Evolutionary conservation across 2,329 filamentous ascomycete genomes (phyloP).

Genomic region (Fusarium sp.): DNA sequence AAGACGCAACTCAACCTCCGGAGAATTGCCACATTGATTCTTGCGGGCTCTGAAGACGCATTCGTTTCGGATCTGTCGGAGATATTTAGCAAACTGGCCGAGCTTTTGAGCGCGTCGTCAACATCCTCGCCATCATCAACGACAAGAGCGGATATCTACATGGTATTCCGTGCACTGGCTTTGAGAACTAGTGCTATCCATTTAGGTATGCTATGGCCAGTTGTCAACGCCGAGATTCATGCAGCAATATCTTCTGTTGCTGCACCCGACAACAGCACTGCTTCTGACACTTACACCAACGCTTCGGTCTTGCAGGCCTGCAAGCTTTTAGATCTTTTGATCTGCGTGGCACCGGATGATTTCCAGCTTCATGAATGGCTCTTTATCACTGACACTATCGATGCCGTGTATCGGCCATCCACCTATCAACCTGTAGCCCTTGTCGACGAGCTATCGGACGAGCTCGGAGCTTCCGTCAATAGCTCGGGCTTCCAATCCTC

Average conservation of each 20-base stretch:
- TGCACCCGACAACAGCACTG: slow-evolving; percentile 69
- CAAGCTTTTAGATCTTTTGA: slow-evolving; percentile 90
- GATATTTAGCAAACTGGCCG: slow-evolving; percentile 85
- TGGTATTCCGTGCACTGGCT: slow-evolving; percentile 84
- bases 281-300: slow-evolving; percentile 80
- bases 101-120: slow-evolving; percentile 83
- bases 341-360: slow-evolving; percentile 89
- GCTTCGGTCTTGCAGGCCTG: slow-evolving; percentile 86
- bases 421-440: slow-evolving; percentile 77
- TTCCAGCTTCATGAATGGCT: slow-evolving; percentile 99
- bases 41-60: slow-evolving; percentile 80
- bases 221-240: slow-evolving; percentile 87
- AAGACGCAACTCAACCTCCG: slow-evolving; percentile 91
- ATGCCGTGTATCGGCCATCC: slow-evolving; percentile 86
- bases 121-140: slow-evolving; percentile 92
- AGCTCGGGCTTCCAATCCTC: slow-evolving; percentile 50
- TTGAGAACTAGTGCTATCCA: slow-evolving; percentile 83
- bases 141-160: slow-evolving; percentile 88
- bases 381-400: slow-evolving; percentile 95
- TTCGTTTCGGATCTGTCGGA: slow-evolving; percentile 80
- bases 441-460: slow-evolving; percentile 85
- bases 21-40: slow-evolving; percentile 80
- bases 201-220: slow-evolving; percentile 87
- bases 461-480: slow-evolving; percentile 64
- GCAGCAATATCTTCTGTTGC: slow-evolving; percentile 80